phyloP scores from a whole-genome alignment of 176 grass and related monocot species.

The Aegilops bicornis region DNA sequence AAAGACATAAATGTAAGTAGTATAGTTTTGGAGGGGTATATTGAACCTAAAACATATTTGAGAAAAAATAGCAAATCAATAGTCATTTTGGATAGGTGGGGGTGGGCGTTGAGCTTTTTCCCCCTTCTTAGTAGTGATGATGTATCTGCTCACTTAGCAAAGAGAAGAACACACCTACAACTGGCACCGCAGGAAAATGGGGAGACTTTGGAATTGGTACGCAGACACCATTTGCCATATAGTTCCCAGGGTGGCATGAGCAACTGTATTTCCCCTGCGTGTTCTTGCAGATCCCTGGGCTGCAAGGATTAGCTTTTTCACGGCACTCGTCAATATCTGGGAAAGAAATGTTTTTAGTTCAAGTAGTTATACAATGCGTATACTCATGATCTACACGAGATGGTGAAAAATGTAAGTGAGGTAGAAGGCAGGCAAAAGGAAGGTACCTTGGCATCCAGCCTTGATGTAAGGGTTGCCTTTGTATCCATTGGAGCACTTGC shows the following conservation, averaged over 20 bases:
- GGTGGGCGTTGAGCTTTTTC: too few species aligned
- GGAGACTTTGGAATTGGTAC: neutral
- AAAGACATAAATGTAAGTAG: too few species aligned
- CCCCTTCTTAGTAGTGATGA: too few species aligned
- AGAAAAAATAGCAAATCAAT: too few species aligned
- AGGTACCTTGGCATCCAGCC: constrained; percentile 33
- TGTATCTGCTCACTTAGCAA: too few species aligned
- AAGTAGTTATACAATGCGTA: neutral
- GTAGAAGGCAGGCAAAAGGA: neutral
- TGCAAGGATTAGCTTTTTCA: neutral
- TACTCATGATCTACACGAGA: neutral
- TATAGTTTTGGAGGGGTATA: too few species aligned
- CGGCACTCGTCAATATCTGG: constrained; percentile 32
- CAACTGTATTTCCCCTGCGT: neutral
- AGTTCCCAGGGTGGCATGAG: neutral
- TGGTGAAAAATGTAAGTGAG: neutral
- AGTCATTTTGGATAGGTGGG: too few species aligned
- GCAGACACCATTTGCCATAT: neutral
- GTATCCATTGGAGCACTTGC: neutral
- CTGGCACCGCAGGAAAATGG: neutral
- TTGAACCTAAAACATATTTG: too few species aligned
- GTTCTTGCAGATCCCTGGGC: neutral
- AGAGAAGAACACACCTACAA: neutral
- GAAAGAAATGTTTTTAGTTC: neutral
- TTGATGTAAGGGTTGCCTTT: constrained; percentile 33